phyloP scores from a whole-genome alignment of 23 red algal species.

The Gracilariopsis chorda region DNA sequence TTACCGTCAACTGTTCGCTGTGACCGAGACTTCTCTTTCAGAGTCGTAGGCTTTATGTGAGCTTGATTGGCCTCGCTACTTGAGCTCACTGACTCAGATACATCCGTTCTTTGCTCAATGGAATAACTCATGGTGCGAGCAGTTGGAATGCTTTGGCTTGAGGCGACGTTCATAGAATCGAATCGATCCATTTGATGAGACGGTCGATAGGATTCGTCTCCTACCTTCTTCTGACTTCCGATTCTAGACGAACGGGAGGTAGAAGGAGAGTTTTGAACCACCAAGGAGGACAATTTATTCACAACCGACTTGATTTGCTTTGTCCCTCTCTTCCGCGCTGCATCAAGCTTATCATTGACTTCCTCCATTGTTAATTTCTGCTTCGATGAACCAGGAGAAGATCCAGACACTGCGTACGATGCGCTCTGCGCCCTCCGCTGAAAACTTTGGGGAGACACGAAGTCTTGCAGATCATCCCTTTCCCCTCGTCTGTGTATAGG shows the following conservation, averaged over 20 bases:
- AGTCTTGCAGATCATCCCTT: neutral
- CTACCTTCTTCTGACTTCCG: neutral
- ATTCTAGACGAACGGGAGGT: neutral
- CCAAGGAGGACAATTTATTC: slow-evolving; percentile 20
- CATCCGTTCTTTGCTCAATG: no score
- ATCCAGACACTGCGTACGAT: neutral
- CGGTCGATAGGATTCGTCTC: no score
- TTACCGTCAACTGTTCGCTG: no score
- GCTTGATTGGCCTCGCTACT: no score
- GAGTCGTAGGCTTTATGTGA: no score
- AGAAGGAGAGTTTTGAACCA: slow-evolving; percentile 10
- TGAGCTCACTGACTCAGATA: no score
- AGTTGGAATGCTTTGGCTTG: no score
- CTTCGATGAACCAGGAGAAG: neutral
- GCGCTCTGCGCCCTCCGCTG: neutral
- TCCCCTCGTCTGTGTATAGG: neutral
- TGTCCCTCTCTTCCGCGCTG: slow-evolving; percentile 44
- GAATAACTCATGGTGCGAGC: no score
- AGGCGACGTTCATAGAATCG: no score
- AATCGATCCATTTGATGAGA: no score
- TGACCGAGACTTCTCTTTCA: no score
- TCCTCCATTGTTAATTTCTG: slow-evolving; percentile 37
- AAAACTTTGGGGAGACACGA: neutral
- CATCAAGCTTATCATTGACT: slow-evolving; percentile 54
- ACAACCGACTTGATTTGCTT: slow-evolving; percentile 75